Base-by-base conservation (phyloP, 2,329 filamentous ascomycete genomes). In the Alternaria brassicicola region DNA sequence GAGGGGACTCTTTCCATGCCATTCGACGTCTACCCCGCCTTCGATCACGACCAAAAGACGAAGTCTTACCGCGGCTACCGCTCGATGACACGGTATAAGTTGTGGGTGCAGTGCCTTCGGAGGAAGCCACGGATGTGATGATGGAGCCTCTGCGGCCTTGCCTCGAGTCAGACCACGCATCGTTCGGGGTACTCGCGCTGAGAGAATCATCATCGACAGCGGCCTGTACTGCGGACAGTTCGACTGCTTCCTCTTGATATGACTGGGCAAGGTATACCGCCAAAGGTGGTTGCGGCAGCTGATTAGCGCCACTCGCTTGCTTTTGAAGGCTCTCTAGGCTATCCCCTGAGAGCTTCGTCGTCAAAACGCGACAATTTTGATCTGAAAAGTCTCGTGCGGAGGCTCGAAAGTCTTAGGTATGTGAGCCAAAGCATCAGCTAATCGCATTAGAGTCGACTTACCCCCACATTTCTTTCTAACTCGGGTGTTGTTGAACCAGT, bases 401-500 rank as follows among this genome's bases (percentile, higher is more conserved):
- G 8, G 51, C 30, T 3, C 57, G 41, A 19, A 56, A 19, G 43
- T 66, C 67, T 71, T 23, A 12, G 19, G 19, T 7, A 12, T 8
- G 35, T 66, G 17, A 67, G 61, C 23, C 55, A 23, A 39, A 9
- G 13, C 15, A 17, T 23, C 8, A 6, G 12, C 21, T 12, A 13
- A 12, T 23, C 19, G 8, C 23, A 3, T 12, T 12, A 4, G 17
- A 12, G n/a, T 15, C 13, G 21, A 63, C 61, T 51, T 41, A 73
- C 72, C 67, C 55, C 62, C 59, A n/a, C 54, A 61, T 56, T 71
- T 74, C 56, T 75, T 74, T 31, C 74, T 66, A 8, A 73, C 70
- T 33, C 74, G 61, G 4, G 72, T 71, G 36, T 76, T 76, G 50
- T 76, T 76, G 61, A 72, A 76, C 74, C 73, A 76, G 25, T 71